Evolutionary conservation across 1,139 yeast species (phyloP).

Genomic region (Taiozyma sp.): DNA sequence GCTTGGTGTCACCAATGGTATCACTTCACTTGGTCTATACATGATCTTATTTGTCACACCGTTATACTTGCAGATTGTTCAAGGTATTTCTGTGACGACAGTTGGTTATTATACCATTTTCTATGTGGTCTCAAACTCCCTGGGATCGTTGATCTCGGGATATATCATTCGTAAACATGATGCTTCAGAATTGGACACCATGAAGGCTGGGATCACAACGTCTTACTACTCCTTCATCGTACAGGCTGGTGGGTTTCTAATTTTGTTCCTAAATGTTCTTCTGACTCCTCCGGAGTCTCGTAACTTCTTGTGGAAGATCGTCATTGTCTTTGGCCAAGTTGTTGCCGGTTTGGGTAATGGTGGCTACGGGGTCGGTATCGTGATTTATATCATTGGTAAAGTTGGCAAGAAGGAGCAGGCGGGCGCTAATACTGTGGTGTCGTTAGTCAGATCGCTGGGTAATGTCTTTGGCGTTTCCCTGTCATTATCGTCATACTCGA

Average conservation of each 20-base stretch:
- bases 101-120: conserved; percentile 48
- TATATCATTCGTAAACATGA: conserved; percentile 27
- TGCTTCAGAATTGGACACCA: conserved; percentile 15
- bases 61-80: conserved; percentile 44
- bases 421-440: conserved; percentile 28
- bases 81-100: conserved; percentile 42
- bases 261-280: conserved; percentile 15
- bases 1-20: conserved; percentile 49
- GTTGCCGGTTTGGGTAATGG: conserved; percentile 40
- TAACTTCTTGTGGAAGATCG: conserved; percentile 7
- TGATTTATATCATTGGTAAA: conserved; percentile 39
- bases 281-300: conserved; percentile 8
- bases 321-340: conserved; percentile 13
- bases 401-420: conserved; percentile 35
- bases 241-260: conserved; percentile 23
- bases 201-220: conserved; percentile 12
- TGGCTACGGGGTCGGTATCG: conserved; percentile 34
- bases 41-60: conserved; percentile 47
- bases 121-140: conserved; percentile 41
- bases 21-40: conserved; percentile 43
- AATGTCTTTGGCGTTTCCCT: conserved; percentile 42
- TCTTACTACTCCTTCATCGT: conserved; percentile 22
- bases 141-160: conserved; percentile 61
- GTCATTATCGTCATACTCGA: conserved; percentile 30
- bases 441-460: conserved; percentile 36